Base-by-base conservation (phyloP, 2,329 filamentous ascomycete genomes). In the Verticillium isaacii region DNA sequence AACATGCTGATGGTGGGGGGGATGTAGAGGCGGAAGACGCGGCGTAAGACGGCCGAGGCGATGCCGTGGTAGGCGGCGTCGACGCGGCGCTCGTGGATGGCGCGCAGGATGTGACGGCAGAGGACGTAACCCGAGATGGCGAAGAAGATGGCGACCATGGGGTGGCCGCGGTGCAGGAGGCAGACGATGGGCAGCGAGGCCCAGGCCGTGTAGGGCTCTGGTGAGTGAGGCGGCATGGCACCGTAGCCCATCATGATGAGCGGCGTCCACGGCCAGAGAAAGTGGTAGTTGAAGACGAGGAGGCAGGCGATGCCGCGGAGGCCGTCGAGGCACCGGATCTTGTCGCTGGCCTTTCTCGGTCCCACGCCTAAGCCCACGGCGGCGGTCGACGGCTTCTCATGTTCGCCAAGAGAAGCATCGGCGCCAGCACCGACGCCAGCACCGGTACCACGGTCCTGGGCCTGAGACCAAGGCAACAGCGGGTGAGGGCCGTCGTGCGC, bases 141-240 rank as follows among this genome's bases (percentile, higher is more conserved):
- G 58, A 78, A 78, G 69, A 78, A 78, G 45, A 78, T 75, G 59
- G 75, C 74, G 5, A 78, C 75, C 75, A 78, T 78, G 12, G 75
- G 71, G 5, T 74, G 71, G 3, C 76, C 76, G 45, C 75, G 73
- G 60, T 77, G 74, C 63, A 77, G 57, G 3, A 78, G 71, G 56
- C 75, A 77, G 34, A 78, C 56, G 60, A 78, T 77, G n/a, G 76
- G 76, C 56, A 78, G 60, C 7, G 73, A 72, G 4, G 68, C 64
- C 70, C 68, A 72, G 17, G 67, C 67, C 45, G 61, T 66, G 65
- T 75, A 72, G 0, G 74, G 73, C 64, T 75, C 73, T 1, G 73
- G 71, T 1, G 75, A 68, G 32, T 69, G 68, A 0, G 75, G 75
- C 1, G 72, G 72, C n/a, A 70, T 64, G 2, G 75, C 74, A 25